Base-by-base conservation (phyloP, 2,329 filamentous ascomycete genomes). In the Atkinsonella texensis region DNA sequence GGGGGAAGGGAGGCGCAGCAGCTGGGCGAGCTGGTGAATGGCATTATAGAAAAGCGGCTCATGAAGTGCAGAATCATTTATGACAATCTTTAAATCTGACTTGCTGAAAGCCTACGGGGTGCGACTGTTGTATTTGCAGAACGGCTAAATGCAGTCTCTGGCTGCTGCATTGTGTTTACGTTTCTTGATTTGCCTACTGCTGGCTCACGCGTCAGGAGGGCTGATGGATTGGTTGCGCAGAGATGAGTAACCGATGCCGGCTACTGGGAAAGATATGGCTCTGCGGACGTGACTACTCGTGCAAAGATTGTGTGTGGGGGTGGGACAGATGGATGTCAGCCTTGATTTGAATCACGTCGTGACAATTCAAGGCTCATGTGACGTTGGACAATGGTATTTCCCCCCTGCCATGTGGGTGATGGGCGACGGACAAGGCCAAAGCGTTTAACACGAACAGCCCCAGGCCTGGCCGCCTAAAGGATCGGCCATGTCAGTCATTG, bases 61-160 rank as follows among this genome's bases (percentile, higher is more conserved):
- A 15, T 12, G 35, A 10, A 38, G 35, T 15, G 11, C 35, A 15
- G 5, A 38, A 15, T 12, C 35, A 38, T 15, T 4, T 15, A 38
- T 1, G 35, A 38, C 15, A 38, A 9, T 13, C 18, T 23, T 28
- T 8, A 8, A 51, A 31, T 51, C 43, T 51, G 49, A 33, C 49
- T 51, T 51, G 49, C 49, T 46, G 49, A 41, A 32, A 46, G 49
- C 41, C 49, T 50, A 23, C 39, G 42, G 31, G 42, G 13, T 28
- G 39, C 18, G 33, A 11, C 32, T 35, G 17, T 5, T 20, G 10
- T 45, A 46, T 10, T 17, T 28, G 11, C 48, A 35, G 44, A 15
- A 32, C 13, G 28, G 39, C 40, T 38, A 44, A 35, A 20, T 15
- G 12, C 17, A 42, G 41, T 18, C 40, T 15, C 35, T 38, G 35